Evolutionary conservation across 345 rosid genomes (phyloP).

Genomic region (Dimocarpus longan): DNA sequence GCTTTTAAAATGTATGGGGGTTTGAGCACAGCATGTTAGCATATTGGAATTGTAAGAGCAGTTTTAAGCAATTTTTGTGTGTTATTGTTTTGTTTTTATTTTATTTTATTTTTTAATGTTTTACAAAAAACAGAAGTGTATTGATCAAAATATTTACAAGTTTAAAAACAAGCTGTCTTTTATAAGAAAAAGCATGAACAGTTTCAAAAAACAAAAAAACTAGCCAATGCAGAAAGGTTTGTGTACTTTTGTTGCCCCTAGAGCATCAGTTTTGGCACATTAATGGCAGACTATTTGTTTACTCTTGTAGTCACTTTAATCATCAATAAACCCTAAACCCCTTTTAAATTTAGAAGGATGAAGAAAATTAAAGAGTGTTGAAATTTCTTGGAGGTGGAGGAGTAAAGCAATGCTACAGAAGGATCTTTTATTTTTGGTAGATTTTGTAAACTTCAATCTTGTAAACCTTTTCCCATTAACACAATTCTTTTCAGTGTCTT

Average conservation of each 20-base stretch:
- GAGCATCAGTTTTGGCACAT: neutral
- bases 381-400: neutral
- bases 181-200: neutral
- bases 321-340: neutral
- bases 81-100: neutral
- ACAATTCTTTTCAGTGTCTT: neutral
- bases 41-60: neutral
- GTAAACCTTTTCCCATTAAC: neutral
- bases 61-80: neutral
- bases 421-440: neutral
- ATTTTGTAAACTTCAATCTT: neutral
- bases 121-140: neutral
- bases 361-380: neutral
- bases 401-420: neutral
- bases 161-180: neutral
- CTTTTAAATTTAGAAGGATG: neutral
- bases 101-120: too few species aligned
- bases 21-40: neutral
- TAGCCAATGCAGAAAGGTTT: neutral
- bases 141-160: neutral
- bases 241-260: neutral
- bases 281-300: neutral
- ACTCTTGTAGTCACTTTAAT: neutral
- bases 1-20: neutral
- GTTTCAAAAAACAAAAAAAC: too few species aligned